Evolutionary conservation across 1,284 basidiomycete genomes (phyloP).

Genomic region (Fomitopsis schrenkii): DNA sequence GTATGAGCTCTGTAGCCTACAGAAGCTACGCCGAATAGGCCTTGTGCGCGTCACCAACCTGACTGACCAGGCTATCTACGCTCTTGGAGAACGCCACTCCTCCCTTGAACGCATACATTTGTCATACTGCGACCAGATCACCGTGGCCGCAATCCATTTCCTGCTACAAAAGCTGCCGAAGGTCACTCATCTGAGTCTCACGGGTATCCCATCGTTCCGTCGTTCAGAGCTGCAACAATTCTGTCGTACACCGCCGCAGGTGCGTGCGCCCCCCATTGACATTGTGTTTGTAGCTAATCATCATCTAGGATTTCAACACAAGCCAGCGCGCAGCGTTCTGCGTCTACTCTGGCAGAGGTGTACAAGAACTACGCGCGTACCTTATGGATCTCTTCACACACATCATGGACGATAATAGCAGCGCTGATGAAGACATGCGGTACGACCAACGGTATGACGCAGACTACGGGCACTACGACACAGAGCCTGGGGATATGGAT

Average conservation of each 20-base stretch:
- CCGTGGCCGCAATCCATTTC: slow-evolving; percentile 88
- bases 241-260: slow-evolving; percentile 85
- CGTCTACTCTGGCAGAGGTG: slow-evolving; percentile 93
- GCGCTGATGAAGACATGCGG: background rate
- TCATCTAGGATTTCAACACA: slow-evolving; percentile 80
- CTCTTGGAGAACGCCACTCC: slow-evolving; percentile 76
- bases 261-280: slow-evolving; percentile 33
- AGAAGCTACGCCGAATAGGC: slow-evolving; percentile 92
- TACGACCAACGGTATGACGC: slow-evolving; percentile 36
- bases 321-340: slow-evolving; percentile 94
- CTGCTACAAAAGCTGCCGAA: slow-evolving; percentile 85
- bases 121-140: slow-evolving; percentile 96
- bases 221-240: slow-evolving; percentile 85
- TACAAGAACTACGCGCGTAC: slow-evolving; percentile 78
- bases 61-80: slow-evolving; percentile 90
- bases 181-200: slow-evolving; percentile 92
- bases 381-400: slow-evolving; percentile 69
- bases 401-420: slow-evolving; percentile 58
- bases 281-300: background rate
- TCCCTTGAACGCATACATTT: slow-evolving; percentile 95
- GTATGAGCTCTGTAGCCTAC: slow-evolving; percentile 84
- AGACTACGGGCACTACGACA: slow-evolving; percentile 69
- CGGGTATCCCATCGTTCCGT: slow-evolving; percentile 92
- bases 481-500: slow-evolving; percentile 13
- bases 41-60: slow-evolving; percentile 91